These are phyloP conservation scores for Volutella citrinella DNA, from an alignment of 2,329 filamentous ascomycete genomes.

Conservation along the genomic window DNA sequence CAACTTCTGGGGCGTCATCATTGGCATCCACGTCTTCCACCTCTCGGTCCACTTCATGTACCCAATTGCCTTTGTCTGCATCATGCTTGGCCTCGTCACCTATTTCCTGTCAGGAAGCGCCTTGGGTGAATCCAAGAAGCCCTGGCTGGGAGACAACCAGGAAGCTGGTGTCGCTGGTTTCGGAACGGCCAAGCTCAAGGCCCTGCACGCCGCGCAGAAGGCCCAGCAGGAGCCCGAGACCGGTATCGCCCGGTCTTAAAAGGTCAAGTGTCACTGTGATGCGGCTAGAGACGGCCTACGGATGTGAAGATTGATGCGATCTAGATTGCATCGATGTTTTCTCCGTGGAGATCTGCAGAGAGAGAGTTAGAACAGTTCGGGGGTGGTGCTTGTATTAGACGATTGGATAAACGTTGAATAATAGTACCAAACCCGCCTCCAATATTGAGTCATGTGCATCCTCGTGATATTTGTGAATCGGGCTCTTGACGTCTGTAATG, in stretches of 20 bases:
- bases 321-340: no score
- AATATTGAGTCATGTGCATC: no score
- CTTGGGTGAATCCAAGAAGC: constrained; percentile 87
- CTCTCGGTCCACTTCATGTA: constrained; percentile 84
- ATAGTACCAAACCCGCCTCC: no score
- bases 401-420: no score
- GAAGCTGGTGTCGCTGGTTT: constrained; percentile 75
- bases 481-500: no score
- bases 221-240: constrained; percentile 31
- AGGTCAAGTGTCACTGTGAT: no score
- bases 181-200: constrained; percentile 80
- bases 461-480: no score
- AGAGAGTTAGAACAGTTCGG: no score
- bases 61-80: constrained; percentile 90
- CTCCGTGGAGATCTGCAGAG: no score
- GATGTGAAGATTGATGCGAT: no score
- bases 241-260: constrained; percentile 7
- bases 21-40: constrained; percentile 84
- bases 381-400: no score
- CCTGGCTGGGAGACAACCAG: constrained; percentile 89
- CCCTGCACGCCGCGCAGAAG: constrained; percentile 55
- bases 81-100: constrained; percentile 78
- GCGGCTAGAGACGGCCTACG: neutral
- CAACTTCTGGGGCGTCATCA: constrained; percentile 96
- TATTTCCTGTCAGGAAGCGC: constrained; percentile 85